phyloP scores from a whole-genome alignment of 805 yeast genomes.

The Teunomyces gatunensis region DNA sequence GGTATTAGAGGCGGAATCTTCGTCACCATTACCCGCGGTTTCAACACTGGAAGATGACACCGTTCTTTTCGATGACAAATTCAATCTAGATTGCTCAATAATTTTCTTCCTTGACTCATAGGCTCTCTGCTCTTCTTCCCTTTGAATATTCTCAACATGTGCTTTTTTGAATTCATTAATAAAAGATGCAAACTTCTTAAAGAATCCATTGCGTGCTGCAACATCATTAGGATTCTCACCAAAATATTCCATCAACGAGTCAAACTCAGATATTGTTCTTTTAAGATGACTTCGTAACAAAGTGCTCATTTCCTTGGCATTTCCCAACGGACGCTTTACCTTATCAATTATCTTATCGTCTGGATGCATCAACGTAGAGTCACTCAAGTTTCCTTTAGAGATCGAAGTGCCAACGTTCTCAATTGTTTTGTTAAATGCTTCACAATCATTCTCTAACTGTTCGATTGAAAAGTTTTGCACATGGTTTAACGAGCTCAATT shows the following conservation, averaged over 20 bases:
- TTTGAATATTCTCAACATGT: slow-evolving; percentile 68
- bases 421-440: slow-evolving; percentile 56
- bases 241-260: slow-evolving; percentile 71
- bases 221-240: slow-evolving; percentile 86
- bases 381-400: slow-evolving; percentile 82
- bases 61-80: neutral
- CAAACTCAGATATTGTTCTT: slow-evolving; percentile 62
- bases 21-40: slow-evolving; percentile 12
- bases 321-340: slow-evolving; percentile 65
- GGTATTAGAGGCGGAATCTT: neutral
- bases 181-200: slow-evolving; percentile 77
- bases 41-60: slow-evolving; percentile 7
- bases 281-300: slow-evolving; percentile 62
- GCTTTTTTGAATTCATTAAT: slow-evolving; percentile 77
- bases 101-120: slow-evolving; percentile 36
- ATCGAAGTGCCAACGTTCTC: slow-evolving; percentile 71
- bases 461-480: slow-evolving; percentile 80
- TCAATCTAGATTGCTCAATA: slow-evolving; percentile 23
- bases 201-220: slow-evolving; percentile 64
- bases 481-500: slow-evolving; percentile 53
- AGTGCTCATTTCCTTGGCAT: slow-evolving; percentile 69
- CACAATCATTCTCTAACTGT: slow-evolving; percentile 72
- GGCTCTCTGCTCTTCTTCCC: slow-evolving; percentile 72
- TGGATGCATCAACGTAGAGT: slow-evolving; percentile 76
- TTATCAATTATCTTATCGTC: slow-evolving; percentile 65